A percentile compares a stretch with the other conserved stretches of the same genome.
phyloP scores from a whole-genome alignment of 805 yeast genomes.

The Candida bentonensis region DNA sequence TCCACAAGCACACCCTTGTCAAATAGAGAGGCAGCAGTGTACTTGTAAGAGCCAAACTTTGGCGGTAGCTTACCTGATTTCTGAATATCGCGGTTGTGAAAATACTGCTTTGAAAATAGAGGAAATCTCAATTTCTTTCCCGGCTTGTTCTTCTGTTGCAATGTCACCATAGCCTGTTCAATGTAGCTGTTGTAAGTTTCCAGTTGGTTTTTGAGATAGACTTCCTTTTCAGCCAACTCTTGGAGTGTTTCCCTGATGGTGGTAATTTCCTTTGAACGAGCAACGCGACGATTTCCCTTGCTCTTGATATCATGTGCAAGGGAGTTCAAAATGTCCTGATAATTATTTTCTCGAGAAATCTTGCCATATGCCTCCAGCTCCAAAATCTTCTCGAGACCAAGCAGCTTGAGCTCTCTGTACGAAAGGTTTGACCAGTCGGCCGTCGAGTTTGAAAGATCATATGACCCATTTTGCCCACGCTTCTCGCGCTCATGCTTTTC shows the following conservation, averaged over 20 bases:
- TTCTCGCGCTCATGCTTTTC: constrained; percentile 25
- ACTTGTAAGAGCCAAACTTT: constrained; percentile 63
- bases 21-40: constrained; percentile 57
- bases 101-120: constrained; percentile 58
- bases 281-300: constrained; percentile 36
- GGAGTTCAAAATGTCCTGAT: constrained; percentile 67
- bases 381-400: constrained; percentile 59
- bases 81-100: constrained; percentile 57
- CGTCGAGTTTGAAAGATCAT: constrained; percentile 10
- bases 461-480: constrained; percentile 14
- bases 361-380: constrained; percentile 59
- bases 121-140: constrained; percentile 16
- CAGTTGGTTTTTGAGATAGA: constrained; percentile 27
- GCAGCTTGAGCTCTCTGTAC: constrained; percentile 65
- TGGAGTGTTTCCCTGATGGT: constrained; percentile 31
- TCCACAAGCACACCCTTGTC: constrained; percentile 59
- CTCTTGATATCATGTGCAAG: constrained; percentile 67
- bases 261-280: constrained; percentile 32
- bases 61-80: constrained; percentile 48
- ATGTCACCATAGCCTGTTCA: constrained; percentile 34
- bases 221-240: constrained; percentile 32
- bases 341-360: constrained; percentile 52
- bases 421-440: constrained; percentile 19
- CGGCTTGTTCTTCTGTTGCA: constrained; percentile 28
- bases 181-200: constrained; percentile 33